A percentile compares a stretch with the other conserved stretches of the same genome.
Conservation (phyloP, 345 rosid species). For the Viola odorata region DNA sequence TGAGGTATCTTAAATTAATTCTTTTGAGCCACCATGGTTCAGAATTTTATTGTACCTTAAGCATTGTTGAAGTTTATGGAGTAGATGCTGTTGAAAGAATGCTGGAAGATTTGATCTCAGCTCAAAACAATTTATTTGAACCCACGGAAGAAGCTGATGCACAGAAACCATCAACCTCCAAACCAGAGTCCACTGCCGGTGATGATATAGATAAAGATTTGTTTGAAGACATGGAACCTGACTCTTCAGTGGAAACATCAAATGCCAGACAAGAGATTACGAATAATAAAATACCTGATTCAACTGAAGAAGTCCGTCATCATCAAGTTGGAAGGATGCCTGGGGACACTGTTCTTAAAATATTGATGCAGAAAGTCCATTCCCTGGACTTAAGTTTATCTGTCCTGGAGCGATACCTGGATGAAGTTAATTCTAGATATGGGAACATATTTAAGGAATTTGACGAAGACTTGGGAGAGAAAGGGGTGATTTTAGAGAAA, state of each 20-base stretch:
- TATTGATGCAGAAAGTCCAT: constrained; percentile 88
- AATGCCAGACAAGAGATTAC: constrained; percentile 33
- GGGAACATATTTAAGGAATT: constrained; percentile 66
- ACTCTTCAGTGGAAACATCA: constrained; percentile 24
- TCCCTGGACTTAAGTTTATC: constrained; percentile 77
- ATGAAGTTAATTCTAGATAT: constrained; percentile 70
- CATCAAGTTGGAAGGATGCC: constrained; percentile 86
- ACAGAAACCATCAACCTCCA: constrained; percentile 30
- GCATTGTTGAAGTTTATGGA: constrained; percentile 76
- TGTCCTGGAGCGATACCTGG: constrained; percentile 78
- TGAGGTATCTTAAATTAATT: constrained; percentile 69
- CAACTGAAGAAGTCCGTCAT: constrained; percentile 62
- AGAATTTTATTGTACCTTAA: constrained; percentile 93
- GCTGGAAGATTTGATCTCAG: constrained; percentile 86
- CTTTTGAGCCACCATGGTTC: constrained; percentile 74
- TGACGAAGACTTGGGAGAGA: constrained; percentile 53
- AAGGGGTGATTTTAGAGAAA: constrained; percentile 41
- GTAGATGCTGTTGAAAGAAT: constrained; percentile 93
- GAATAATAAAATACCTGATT: constrained; percentile 34
- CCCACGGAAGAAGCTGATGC: constrained; percentile 37
- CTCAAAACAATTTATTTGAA: constrained; percentile 41
- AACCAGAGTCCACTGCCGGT: constrained; percentile 31
- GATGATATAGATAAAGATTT: constrained; percentile 29
- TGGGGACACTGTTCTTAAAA: constrained; percentile 87
- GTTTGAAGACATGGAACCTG: constrained; percentile 31